Evolutionary conservation across 2,329 filamentous ascomycete genomes (phyloP), one percentile per base, ranked within the genome.

Genomic region (Aureobasidium leucospermi): DNA sequence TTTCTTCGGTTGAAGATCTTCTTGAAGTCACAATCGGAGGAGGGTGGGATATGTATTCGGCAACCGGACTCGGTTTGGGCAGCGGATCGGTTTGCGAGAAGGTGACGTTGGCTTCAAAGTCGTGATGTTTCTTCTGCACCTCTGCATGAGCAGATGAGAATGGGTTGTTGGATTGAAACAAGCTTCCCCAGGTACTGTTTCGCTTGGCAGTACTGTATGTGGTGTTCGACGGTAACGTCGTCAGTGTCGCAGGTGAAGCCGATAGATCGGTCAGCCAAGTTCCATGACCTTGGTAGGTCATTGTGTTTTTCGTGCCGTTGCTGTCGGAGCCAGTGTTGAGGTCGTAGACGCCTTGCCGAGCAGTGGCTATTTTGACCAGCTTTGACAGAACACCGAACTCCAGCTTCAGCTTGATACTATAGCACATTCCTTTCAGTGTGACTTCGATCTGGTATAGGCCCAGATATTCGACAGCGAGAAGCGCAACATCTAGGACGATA

Each of bases 341-440:
- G 11, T 58, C 39, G 11, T 58, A 58, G 6, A 59, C 47, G 5
- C 57, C 51, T 43, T 56, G 51, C 8, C 55, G 45, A 34, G 23
- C 39, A 2, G 57, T 41, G 63, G 71, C 41, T 60, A 64, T 48
- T 60, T 63, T 64, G 38, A 70, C 67, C 42, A 63, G 15, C 61
- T 65, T 36, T 61, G 64, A 63, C 13, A 71, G 60, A 28, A 71
- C 66, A 34, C 65, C 68, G 46, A 70, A 70, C 64, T 66, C 23
- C 63, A 67, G 28, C 51, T 70, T 59, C 59, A 69, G 36, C 57
- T 67, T 60, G 67, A 67, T 51, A 60, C 62, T 46, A 29, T 71
- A 71, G 36, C 70, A 61, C 48, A 70, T 60, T 41, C 64, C 72
- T 61, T 77, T 77, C 3, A 75, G 63, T 0, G 72, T 71, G 5